A percentile compares a stretch with the other conserved stretches of the same genome.
Conservation (phyloP, 2,329 filamentous ascomycete species). For the Fusarium sp. region DNA sequence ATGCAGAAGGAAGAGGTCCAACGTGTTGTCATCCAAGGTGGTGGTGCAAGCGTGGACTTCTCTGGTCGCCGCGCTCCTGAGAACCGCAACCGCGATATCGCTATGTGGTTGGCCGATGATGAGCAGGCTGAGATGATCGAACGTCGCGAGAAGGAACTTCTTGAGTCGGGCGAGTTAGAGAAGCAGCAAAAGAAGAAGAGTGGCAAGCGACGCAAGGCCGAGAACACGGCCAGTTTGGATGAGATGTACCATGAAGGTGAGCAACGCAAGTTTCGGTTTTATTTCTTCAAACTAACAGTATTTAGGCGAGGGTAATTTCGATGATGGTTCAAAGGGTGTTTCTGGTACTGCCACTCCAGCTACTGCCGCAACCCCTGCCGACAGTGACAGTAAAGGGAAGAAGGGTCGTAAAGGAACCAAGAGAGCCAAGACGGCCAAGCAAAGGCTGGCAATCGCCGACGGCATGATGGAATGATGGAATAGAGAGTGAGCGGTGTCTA, state of each 20-base stretch:
- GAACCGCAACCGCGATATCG: slow-evolving; percentile 97
- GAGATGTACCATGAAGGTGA: slow-evolving; percentile 99
- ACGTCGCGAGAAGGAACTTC: slow-evolving; percentile 86
- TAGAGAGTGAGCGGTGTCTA: slow-evolving; percentile 16
- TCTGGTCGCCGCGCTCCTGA: slow-evolving; percentile 88
- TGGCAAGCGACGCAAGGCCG: slow-evolving; percentile 65
- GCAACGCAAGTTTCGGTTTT: slow-evolving; percentile 49
- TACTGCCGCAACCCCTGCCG: slow-evolving; percentile 84
- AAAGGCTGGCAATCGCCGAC: slow-evolving; percentile 74
- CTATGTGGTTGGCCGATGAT: slow-evolving; percentile 98
- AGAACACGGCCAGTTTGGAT: slow-evolving; percentile 76
- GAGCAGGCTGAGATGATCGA: slow-evolving; percentile 96
- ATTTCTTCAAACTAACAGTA: slow-evolving; percentile 40
- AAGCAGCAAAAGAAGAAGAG: slow-evolving; percentile 74
- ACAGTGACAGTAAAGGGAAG: slow-evolving; percentile 63
- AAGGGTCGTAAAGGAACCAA: slow-evolving; percentile 66
- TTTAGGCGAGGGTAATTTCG: slow-evolving; percentile 94
- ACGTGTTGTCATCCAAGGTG: slow-evolving; percentile 93
- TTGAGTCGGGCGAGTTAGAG: slow-evolving; percentile 75
- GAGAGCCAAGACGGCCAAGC: slow-evolving; percentile 74
- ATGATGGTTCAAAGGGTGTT: slow-evolving; percentile 77
- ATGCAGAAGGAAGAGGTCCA: slow-evolving; percentile 99
- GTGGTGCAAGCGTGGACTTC: slow-evolving; percentile 93
- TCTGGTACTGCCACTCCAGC: slow-evolving; percentile 77
- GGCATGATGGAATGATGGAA: slow-evolving; percentile 56